A percentile compares a stretch with the other conserved stretches of the same genome.
Conservation (phyloP, 129 eudicot genomes). For the Artemisia argyi region DNA sequence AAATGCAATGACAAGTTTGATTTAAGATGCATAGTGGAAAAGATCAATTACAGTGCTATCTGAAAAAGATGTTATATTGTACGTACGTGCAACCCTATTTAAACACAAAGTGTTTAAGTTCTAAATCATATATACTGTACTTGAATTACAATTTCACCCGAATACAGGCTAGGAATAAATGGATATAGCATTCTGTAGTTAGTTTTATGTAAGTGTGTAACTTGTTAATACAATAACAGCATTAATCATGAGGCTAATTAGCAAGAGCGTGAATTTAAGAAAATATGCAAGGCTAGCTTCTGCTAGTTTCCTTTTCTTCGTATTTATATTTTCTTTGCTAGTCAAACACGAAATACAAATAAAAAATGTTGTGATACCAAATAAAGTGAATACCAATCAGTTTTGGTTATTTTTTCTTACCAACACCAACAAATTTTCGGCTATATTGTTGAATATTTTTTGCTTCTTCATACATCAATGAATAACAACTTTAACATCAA, state of each 20-base stretch:
- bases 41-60: slow-evolving; percentile 31
- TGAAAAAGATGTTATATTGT: slow-evolving; percentile 17
- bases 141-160: slow-evolving; percentile 5
- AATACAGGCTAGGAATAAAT: slow-evolving; percentile 5
- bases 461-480: too few species aligned
- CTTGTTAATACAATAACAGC: neutral
- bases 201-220: neutral
- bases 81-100: slow-evolving; percentile 20
- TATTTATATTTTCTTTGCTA: too few species aligned
- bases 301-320: too few species aligned
- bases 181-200: neutral
- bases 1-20: slow-evolving; percentile 71
- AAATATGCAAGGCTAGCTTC: too few species aligned
- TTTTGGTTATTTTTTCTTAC: too few species aligned
- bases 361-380: too few species aligned
- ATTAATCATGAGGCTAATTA: neutral
- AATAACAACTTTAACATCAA: too few species aligned
- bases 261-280: too few species aligned
- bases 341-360: too few species aligned
- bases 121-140: neutral
- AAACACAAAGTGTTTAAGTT: slow-evolving; percentile 7
- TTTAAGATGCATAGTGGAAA: slow-evolving; percentile 60
- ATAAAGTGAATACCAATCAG: too few species aligned
- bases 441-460: too few species aligned
- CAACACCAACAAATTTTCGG: too few species aligned